Base-by-base conservation (phyloP, 345 rosid genomes). In the Luvunga scandens region DNA sequence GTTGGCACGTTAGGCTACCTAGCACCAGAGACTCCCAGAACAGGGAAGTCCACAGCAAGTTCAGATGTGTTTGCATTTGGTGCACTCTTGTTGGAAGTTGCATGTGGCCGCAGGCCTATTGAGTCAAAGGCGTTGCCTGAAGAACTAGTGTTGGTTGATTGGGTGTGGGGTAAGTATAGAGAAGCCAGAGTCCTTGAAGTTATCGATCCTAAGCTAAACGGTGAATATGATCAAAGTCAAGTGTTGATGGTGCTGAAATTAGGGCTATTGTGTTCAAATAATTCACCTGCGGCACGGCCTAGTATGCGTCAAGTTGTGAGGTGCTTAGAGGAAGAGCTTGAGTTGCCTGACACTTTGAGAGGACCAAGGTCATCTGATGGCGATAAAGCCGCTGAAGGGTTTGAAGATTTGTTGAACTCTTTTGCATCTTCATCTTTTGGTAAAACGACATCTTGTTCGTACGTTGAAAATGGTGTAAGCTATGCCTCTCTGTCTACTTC, bases 21-120 rank as follows among this genome's bases (percentile, higher is more conserved):
- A 65, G 98, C 99, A 28, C 99, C 99, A 2, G 99, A 95, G 77
- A 85, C 90, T 6, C 88, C 97, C 18, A 79, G 90, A 80, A 92
- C 97, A 14, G 99, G 97, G 31, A 94, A 91, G 84, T 91, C 98
- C 9, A 87, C 94, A 0, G 73, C 86, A 0, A 79, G 91, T 64
- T 93, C 98, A 0, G 99, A 95, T 82, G 93, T 95, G 79, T 95
- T 83, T 30, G 99, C 98, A 7, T 95, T 95, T 61, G 99, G 99
- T 31, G 97, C 98, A 12, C 81, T 95, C n/a, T 79, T 95, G 78
- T 85, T 95, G 1, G 98, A 95, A 79, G 93, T 89, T 0, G 88
- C 82, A 0, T 93, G 99, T 31, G 97, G 99, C 60, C 87, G 98
- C 71, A 89, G 96, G 79, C 99, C 98, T 1, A 88, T 93, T 2